These are phyloP conservation scores for Hippophae gyantsensis DNA, from an alignment of 306 rosid genomes.

Conservation along the genomic window DNA sequence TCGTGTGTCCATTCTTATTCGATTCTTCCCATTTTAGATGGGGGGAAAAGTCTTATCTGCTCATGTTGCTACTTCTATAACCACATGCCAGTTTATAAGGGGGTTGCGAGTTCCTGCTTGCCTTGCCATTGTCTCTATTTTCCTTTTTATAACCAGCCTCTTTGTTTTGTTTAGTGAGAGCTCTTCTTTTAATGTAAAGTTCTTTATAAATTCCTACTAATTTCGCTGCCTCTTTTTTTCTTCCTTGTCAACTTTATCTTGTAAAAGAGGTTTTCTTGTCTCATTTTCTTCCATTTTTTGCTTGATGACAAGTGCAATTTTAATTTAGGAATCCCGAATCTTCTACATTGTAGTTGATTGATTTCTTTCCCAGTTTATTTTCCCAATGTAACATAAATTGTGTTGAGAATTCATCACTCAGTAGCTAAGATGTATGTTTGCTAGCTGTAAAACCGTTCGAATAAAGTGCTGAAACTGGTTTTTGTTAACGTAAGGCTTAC, in stretches of 20 bases:
- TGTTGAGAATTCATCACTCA: neutral
- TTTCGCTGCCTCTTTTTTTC: neutral
- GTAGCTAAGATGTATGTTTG: neutral
- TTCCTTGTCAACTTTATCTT: neutral
- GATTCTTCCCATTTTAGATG: too few species aligned
- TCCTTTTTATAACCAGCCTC: neutral
- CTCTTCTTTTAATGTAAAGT: neutral
- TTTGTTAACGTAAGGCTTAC: conserved; percentile 14
- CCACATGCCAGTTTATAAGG: neutral
- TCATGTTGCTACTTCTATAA: too few species aligned
- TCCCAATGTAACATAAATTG: conserved; percentile 5
- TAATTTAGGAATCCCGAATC: neutral
- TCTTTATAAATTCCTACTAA: neutral
- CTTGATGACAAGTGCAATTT: neutral
- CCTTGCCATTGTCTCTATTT: neutral
- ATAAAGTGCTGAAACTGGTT: conserved; percentile 8
- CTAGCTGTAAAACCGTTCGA: conserved; percentile 6
- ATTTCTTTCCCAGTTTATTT: neutral
- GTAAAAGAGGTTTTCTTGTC: neutral
- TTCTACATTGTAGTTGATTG: conserved; percentile 3
- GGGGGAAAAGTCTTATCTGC: too few species aligned
- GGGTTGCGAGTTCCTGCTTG: neutral
- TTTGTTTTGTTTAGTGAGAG: neutral
- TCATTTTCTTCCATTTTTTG: neutral
- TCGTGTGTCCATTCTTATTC: too few species aligned